Conservation (phyloP, 805 yeast species). For the Kazachstania martiniae region DNA sequence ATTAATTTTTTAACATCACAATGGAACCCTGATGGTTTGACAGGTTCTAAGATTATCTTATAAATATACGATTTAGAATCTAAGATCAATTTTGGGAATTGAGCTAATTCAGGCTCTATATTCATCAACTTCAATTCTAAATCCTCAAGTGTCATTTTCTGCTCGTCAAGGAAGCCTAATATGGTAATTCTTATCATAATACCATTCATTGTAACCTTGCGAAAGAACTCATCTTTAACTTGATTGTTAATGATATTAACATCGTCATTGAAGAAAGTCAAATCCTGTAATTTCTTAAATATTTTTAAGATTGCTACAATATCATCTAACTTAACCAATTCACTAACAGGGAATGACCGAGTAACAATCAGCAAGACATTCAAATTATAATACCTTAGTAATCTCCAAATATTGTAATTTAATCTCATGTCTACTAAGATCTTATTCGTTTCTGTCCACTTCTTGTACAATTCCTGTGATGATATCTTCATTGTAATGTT, state of each 20-base stretch:
- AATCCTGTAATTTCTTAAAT: no score
- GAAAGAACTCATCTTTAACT: slow-evolving; percentile 5
- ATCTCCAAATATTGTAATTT: slow-evolving; percentile 11
- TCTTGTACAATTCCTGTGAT: slow-evolving; percentile 4
- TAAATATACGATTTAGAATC: slow-evolving; percentile 19
- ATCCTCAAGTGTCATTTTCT: no score
- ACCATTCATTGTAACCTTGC: no score
- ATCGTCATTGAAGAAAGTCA: no score
- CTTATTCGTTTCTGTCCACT: slow-evolving; percentile 8
- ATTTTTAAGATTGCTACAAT: slow-evolving; percentile 1
- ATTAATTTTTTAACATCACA: slow-evolving; percentile 14
- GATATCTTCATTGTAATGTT: no score
- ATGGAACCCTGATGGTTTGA: slow-evolving; percentile 18
- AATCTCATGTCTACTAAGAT: slow-evolving; percentile 7
- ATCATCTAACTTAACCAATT: slow-evolving; percentile 6
- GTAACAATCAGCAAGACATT: slow-evolving; percentile 6
- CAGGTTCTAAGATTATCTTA: slow-evolving; percentile 13
- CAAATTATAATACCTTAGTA: slow-evolving; percentile 6
- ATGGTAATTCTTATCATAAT: no score
- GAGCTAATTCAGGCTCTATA: no score
- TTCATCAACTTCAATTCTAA: no score
- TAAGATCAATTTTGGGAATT: no score
- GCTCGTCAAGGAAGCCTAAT: no score
- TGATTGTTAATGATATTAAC: not conserved
- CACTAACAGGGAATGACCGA: slow-evolving; percentile 4